Base-by-base conservation (phyloP, 139 green algal genomes). In the Coelastrella sp. region DNA sequence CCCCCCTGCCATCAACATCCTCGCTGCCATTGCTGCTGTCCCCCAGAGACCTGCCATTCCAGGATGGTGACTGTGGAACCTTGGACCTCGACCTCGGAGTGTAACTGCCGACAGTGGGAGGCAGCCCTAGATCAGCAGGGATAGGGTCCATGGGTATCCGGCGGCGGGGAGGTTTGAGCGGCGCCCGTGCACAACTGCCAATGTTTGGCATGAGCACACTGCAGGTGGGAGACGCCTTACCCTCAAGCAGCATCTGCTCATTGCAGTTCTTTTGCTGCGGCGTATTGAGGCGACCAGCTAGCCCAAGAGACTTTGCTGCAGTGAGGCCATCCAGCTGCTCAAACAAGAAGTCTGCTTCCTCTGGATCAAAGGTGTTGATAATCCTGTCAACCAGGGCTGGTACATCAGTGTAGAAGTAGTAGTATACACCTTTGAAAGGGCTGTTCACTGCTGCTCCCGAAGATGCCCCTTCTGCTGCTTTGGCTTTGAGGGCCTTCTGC, bases 331-430 rank as follows among this genome's bases (percentile, higher is more conserved):
- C 87, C 7, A 91, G 78, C 78, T 85, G 65, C 49, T 61, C 35
- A 35, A 91, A 61, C 22, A 91, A 57, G 56, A 82, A 91, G 63
- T 82, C 66, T 56, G 87, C 35, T 49, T 91, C 87, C 15, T 91
- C 87, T 20, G 78, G 61, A 49, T 91, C 87, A 81, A 81, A 86
- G 8, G 87, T 86, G 87, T 86, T 86, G 75, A 90, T 83, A 22
- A 90, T 85, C 7, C 87, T 35, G 76, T 90, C 87, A 59, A 90
- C 61, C 24, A 80, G 4, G 1, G 87, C 87, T 24, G 87, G 79
- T 63, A 87, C 25, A 56, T 91, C 87, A 8, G 60, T 60, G 56
- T 87, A 91, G 65, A 87, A 91, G 78, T 91, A 91, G 68, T 91
- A 91, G 59, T 91, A 91, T 63, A 91, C 87, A 5, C 87, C 87